These are phyloP conservation scores for Hymenoscyphus repandus DNA, from an alignment of 2,329 filamentous ascomycete genomes.

Conservation along the genomic window DNA sequence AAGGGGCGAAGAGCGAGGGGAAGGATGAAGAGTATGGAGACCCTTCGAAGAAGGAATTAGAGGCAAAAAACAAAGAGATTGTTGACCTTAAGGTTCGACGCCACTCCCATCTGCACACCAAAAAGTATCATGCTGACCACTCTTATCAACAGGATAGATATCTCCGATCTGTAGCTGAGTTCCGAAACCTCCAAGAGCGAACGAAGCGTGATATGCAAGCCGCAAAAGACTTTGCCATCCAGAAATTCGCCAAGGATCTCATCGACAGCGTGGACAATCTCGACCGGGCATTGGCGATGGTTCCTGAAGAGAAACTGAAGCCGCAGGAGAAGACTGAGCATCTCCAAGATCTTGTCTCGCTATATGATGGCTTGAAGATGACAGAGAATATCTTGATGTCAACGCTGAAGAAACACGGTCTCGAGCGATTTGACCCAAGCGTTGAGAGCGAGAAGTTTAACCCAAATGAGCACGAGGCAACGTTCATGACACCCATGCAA, in stretches of 20 bases:
- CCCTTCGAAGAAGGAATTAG: slow-evolving; percentile 58
- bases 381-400: slow-evolving; percentile 82
- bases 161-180: slow-evolving; percentile 89
- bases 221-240: slow-evolving; percentile 88
- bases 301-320: slow-evolving; percentile 68
- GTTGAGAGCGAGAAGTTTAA: slow-evolving; percentile 79
- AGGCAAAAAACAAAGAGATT: slow-evolving; percentile 66
- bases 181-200: slow-evolving; percentile 95
- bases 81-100: slow-evolving; percentile 76
- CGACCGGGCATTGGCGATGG: slow-evolving; percentile 80
- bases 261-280: slow-evolving; percentile 96
- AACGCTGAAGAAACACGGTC: slow-evolving; percentile 88
- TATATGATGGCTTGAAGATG: slow-evolving; percentile 92
- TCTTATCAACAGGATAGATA: slow-evolving; percentile 71
- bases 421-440: slow-evolving; percentile 79
- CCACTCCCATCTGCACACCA: slow-evolving; percentile 2
- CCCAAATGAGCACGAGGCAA: slow-evolving; percentile 93
- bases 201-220: slow-evolving; percentile 84
- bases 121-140: slow-evolving; percentile 1
- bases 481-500: slow-evolving; percentile 83
- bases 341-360: slow-evolving; percentile 67
- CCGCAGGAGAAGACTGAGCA: slow-evolving; percentile 44
- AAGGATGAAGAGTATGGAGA: slow-evolving; percentile 36
- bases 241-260: slow-evolving; percentile 89
- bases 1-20: slow-evolving; percentile 30